Evolutionary conservation across 495 filamentous ascomycete species (phyloP), one percentile per base, ranked within the genome.

Genomic region (Trichoderma parareesei): DNA sequence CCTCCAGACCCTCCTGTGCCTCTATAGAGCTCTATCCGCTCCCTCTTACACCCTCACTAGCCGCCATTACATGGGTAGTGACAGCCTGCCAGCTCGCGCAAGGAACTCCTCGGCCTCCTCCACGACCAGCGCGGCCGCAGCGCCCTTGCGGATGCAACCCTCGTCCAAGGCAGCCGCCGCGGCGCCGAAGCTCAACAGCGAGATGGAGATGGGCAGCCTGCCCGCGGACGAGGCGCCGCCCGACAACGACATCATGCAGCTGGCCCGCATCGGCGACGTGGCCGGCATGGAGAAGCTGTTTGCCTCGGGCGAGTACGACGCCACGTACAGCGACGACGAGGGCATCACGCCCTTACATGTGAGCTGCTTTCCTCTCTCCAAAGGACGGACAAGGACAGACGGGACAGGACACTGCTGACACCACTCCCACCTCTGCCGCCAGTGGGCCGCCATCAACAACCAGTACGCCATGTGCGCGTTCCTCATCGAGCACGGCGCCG

Each of bases 361-460:
- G 81, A 68, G 87, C 75, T 53, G 60, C 37, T 27, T 27, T 27
- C 2, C 38, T 27, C 27, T 27, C 27, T 27, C 27, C 2, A 27
- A 27, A 27, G 27, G 27, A 27, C 27, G 27, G 27, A 27, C 27
- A 27, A 27, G 27, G 27, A 27, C 27, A 27, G 27, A 27, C 27
- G 27, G 27, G 27, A 27, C 2, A 27, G 27, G 27, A 27, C 10
- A 35, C n/a, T 40, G 20, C 33, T 42, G 37, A 62, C 33, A 18
- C 35, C 1, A 3, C 11, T 41, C 40, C 27, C 27, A 27, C 27
- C 27, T 27, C 27, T 27, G 38, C 60, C 42, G 40, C 64, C 64
- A 98, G 93, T 98, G 94, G 94, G 94, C 94, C 16, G 91, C 94
- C n/a, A 97, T 98, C 76, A 97, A 98, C 77, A 97, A 97, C 73